Evolutionary conservation across 257 asterid genomes (phyloP), one percentile per base, ranked within the genome.

Genomic region (Nicotiana tomentosiformis): DNA sequence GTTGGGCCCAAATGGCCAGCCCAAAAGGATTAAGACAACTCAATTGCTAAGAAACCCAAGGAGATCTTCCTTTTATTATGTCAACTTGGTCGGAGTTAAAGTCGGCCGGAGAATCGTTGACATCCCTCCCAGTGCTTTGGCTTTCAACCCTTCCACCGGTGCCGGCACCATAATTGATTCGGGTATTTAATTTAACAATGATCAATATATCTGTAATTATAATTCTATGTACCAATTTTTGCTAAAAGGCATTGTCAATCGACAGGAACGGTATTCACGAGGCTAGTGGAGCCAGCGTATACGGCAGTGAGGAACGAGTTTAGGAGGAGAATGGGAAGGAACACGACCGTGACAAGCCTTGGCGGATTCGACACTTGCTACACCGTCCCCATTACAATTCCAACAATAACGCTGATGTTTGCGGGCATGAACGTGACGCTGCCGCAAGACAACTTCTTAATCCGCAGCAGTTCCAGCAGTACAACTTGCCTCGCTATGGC

Each of bases 311-410:
- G 98, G 74, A 87, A 91, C 77, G 99, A 95, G 83, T 86, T 94
- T 88, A 88, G 98, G 81, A 90, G 94, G 62, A 72, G 92, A 76
- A 93, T 94, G 97, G 90, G 95, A 1, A 88, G 93, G 7, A 86
- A 81, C 5, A 89, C 97, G 82, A 78, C 81, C 5, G 90, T 95
- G 58, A 82, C 97, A 1, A 86, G 97, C 0, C 93, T 95, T 0
- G 99, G 99, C 1, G 98, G 99, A 1, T 95, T 95, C 80, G 99
- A 95, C 87, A 93, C 99, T n/a, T 95, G 99, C 87, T 95, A 95
- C 96, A 77, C 82, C 4, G 91, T 87, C 2, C 93, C 95, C 1
- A 67, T 95, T 46, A 84, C 84, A 3, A 88, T 94, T 5, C 98
- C 98, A 4, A 89, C 94, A 53, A 87, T 94, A 7, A 93, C 96